Percentiles rank a stretch among this genome's conserved stretches.
Evolutionary conservation across 108 stramenopile species (phyloP).

Genomic region (Skeletonema potamos): DNA sequence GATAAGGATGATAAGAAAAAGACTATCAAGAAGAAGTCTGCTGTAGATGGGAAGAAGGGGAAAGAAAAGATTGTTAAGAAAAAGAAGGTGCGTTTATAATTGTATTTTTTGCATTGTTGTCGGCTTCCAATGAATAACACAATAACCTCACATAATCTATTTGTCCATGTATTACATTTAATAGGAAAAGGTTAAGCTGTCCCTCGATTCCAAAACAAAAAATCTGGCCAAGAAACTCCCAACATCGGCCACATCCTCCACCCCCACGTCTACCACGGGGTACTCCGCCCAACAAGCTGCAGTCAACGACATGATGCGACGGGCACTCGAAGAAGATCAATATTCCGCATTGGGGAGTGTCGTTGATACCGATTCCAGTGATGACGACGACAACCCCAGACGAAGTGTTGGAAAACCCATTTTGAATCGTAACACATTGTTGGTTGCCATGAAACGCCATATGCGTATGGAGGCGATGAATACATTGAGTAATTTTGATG

Average conservation of each 20-base stretch:
- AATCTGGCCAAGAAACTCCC: constrained; percentile 1
- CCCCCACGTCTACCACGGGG: constrained; percentile 8
- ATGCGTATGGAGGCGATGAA: constrained; percentile 39
- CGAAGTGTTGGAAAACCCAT: constrained; percentile 47
- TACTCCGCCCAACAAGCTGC: constrained; percentile 70
- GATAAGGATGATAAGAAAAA: constrained; percentile 19
- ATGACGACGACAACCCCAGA: constrained; percentile 12
- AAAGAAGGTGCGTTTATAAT: constrained; percentile 17
- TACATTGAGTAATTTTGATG: constrained; percentile 31
- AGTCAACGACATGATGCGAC: constrained; percentile 85
- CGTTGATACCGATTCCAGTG: constrained; percentile 49
- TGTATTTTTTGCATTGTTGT: neutral
- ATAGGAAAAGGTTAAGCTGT: neutral
- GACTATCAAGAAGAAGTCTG: neutral
- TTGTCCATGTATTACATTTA: neutral
- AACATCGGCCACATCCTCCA: neutral
- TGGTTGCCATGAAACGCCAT: constrained; percentile 28
- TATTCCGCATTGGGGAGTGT: constrained; percentile 78
- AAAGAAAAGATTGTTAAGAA: constrained; percentile 40
- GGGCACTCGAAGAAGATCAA: constrained; percentile 82
- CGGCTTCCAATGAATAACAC: neutral
- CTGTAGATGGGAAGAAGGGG: neutral
- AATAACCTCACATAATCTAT: neutral
- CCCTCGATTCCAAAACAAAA: neutral
- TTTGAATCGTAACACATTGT: constrained; percentile 37